Percentiles rank a stretch among this genome's conserved stretches.
Evolutionary conservation across 169 alveolate genomes (phyloP).

Genomic region (Eimeria tenella): DNA sequence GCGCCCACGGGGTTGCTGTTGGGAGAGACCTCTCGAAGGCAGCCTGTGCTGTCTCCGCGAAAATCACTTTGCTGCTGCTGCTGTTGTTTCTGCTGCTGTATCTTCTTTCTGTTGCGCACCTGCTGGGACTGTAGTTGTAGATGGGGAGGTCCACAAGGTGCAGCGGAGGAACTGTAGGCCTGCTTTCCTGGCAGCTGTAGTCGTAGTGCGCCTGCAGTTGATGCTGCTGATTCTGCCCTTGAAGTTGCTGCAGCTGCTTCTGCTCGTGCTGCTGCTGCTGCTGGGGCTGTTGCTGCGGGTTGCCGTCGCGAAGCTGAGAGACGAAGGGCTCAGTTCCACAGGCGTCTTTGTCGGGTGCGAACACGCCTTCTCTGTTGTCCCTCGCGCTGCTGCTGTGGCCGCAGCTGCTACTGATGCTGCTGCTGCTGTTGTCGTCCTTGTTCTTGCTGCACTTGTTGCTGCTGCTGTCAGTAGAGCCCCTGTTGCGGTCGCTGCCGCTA

Average conservation of each 20-base stretch:
- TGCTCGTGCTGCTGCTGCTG: background rate
- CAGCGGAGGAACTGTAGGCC: background rate
- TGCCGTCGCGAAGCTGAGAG: background rate
- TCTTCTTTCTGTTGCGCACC: background rate
- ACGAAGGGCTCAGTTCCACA: background rate
- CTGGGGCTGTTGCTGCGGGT: background rate
- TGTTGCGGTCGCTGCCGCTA: background rate
- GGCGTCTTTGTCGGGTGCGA: background rate
- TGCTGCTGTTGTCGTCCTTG: background rate
- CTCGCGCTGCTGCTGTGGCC: conserved; percentile 1
- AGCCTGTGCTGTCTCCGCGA: background rate
- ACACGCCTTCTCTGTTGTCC: background rate
- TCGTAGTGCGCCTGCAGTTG: too few species aligned
- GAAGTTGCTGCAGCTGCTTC: background rate
- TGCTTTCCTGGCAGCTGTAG: too few species aligned
- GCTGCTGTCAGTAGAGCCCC: background rate
- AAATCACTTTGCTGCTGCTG: background rate
- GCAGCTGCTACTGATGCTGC: background rate
- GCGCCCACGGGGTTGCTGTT: background rate
- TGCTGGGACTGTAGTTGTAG: background rate
- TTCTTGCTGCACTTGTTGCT: background rate
- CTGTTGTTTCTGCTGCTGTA: background rate
- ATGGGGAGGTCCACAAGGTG: background rate
- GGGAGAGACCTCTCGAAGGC: background rate
- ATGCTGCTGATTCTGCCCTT: too few species aligned